phyloP scores from a whole-genome alignment of 345 rosid species.

The Bruguiera sexangula region DNA sequence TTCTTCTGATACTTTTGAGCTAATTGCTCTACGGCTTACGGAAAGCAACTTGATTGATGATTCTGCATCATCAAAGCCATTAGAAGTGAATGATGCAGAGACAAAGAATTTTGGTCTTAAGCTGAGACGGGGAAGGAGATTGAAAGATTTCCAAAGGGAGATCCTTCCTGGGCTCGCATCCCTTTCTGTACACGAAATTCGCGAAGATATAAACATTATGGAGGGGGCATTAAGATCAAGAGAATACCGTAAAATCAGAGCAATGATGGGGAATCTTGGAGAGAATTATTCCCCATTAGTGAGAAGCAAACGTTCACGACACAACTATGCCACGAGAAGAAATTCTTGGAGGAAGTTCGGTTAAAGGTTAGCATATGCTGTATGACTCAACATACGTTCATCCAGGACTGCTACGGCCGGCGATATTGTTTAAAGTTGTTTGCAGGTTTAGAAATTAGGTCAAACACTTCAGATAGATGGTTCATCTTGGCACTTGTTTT shows the following conservation, averaged over 20 bases:
- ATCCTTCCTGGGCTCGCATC: constrained; percentile 61
- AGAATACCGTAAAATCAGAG: constrained; percentile 61
- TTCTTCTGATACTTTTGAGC: constrained; percentile 62
- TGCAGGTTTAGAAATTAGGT: constrained; percentile 8
- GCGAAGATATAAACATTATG: constrained; percentile 65
- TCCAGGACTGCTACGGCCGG: not conserved
- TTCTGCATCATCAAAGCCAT: constrained; percentile 53
- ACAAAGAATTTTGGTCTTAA: constrained; percentile 48
- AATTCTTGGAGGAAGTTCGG: constrained; percentile 11
- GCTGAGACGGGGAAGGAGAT: constrained; percentile 71
- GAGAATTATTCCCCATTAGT: constrained; percentile 39
- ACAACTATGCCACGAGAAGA: constrained; percentile 25
- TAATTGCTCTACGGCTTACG: constrained; percentile 42
- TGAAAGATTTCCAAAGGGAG: constrained; percentile 81
- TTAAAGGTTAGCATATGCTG: not conserved
- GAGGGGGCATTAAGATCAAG: constrained; percentile 75
- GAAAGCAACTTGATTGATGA: constrained; percentile 47
- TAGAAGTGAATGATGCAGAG: constrained; percentile 36
- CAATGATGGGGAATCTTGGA: constrained; percentile 34
- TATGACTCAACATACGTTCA: constrained; percentile 4
- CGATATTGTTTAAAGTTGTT: not conserved
- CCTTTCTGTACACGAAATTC: constrained; percentile 67
- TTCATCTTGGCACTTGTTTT: not conserved
- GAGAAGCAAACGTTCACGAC: constrained; percentile 40
- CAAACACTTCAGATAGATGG: not conserved